Evolutionary conservation across 176 grass and related monocot genomes (phyloP).

Genomic region (Aegilops bicornis): DNA sequence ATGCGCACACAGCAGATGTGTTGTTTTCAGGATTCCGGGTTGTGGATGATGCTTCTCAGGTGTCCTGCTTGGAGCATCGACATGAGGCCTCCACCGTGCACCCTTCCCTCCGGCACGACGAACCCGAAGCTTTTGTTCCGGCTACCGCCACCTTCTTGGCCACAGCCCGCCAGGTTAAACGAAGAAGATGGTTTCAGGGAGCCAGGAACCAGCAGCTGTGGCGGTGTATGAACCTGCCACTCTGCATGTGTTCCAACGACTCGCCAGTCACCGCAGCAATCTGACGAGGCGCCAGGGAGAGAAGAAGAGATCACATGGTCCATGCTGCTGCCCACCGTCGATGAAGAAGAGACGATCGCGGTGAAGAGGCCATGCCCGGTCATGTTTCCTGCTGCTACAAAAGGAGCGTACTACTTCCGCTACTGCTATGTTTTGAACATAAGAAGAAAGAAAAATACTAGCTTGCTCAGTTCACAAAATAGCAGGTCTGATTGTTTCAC

Average conservation of each 20-base stretch:
- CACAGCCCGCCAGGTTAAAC: slow-evolving; percentile 11
- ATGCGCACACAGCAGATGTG: neutral
- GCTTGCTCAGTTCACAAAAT: too few relatives aligned
- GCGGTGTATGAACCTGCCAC: slow-evolving; percentile 56
- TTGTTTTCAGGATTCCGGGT: slow-evolving; percentile 33
- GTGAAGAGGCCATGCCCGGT: slow-evolving; percentile 38
- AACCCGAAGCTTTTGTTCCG: slow-evolving; percentile 37
- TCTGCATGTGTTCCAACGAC: slow-evolving; percentile 42
- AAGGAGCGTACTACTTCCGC: too few relatives aligned
- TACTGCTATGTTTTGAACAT: too few relatives aligned
- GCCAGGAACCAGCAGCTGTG: slow-evolving; percentile 68
- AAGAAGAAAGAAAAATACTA: too few relatives aligned
- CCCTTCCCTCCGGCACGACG: slow-evolving; percentile 76
- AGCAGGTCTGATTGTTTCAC: too few relatives aligned
- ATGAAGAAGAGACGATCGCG: slow-evolving; percentile 47
- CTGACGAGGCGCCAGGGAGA: slow-evolving; percentile 39
- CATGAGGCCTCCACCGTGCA: slow-evolving; percentile 86
- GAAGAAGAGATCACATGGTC: slow-evolving; percentile 62
- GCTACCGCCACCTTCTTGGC: slow-evolving; percentile 35
- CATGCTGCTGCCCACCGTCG: slow-evolving; percentile 32
- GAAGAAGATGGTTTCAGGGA: slow-evolving; percentile 60
- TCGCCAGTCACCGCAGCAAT: slow-evolving; percentile 51
- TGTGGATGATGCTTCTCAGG: slow-evolving; percentile 34
- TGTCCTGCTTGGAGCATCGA: slow-evolving; percentile 49
- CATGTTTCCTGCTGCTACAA: slow-evolving; percentile 46